These are phyloP conservation scores for Gaertneriomyces sp. DNA, from an alignment of 192 early-diverging fungal species.

Conservation along the genomic window DNA sequence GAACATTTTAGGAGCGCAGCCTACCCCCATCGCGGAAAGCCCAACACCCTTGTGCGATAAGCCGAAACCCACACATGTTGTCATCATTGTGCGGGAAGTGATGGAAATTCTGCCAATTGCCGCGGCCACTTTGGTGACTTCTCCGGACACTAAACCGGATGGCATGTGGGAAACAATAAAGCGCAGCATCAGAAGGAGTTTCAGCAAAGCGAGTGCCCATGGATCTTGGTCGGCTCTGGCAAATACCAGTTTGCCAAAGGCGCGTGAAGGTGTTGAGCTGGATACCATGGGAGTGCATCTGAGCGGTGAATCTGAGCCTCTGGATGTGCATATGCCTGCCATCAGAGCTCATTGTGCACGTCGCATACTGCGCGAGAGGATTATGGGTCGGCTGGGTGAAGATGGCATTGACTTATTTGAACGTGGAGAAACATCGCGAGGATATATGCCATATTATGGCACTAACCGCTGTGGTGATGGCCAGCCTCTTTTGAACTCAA, in stretches of 20 bases:
- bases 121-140: neutral
- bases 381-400: too few species aligned
- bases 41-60: neutral
- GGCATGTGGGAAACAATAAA: slow-evolving; percentile 16
- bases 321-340: too few species aligned
- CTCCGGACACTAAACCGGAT: neutral
- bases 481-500: neutral
- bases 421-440: neutral
- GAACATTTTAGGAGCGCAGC: slow-evolving; percentile 3
- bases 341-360: too few species aligned
- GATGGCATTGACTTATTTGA: too few species aligned
- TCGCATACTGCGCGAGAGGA: too few species aligned
- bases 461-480: neutral
- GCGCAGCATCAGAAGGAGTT: slow-evolving; percentile 4
- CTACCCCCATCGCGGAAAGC: neutral
- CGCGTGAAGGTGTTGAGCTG: slow-evolving; percentile 4
- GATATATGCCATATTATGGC: neutral
- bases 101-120: slow-evolving; percentile 20
- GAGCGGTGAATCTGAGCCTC: neutral
- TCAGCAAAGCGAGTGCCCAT: slow-evolving; percentile 2
- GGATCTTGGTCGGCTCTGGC: neutral
- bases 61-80: slow-evolving; percentile 20
- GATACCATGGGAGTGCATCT: neutral
- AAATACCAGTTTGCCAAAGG: neutral
- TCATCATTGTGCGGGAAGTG: slow-evolving; percentile 28